Percentiles rank a stretch among this genome's conserved stretches.
phyloP scores from a whole-genome alignment of 2,329 filamentous ascomycete species.

The Xylaria sp. region DNA sequence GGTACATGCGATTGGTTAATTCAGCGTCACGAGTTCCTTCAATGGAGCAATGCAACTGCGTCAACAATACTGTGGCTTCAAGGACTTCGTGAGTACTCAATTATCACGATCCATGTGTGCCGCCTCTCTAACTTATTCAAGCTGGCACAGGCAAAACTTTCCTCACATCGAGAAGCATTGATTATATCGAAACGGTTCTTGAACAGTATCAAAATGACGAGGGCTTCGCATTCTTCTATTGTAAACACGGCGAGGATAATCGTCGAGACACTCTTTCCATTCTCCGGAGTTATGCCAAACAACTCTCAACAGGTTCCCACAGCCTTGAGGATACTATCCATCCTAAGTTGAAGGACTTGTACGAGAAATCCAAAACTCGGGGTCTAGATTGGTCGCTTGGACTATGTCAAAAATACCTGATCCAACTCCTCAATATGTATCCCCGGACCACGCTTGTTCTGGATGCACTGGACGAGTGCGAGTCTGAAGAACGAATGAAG shows the following conservation, averaged over 20 bases:
- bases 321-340: neutral
- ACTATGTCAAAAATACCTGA: conserved; percentile 5
- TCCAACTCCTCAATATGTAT: conserved; percentile 4
- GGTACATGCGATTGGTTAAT: conserved; percentile 13
- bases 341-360: neutral
- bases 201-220: conserved; percentile 4
- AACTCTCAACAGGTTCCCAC: conserved; percentile 8
- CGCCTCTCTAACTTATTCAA: conserved; percentile 1
- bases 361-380: neutral
- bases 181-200: conserved; percentile 1
- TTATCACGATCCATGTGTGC: neutral
- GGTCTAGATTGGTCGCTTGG: conserved; percentile 10
- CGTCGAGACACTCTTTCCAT: conserved; percentile 8
- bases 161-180: conserved; percentile 9
- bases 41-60: conserved; percentile 11
- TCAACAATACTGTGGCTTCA: conserved; percentile 12
- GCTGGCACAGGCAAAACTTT: conserved; percentile 14
- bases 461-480: conserved; percentile 11
- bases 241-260: conserved; percentile 13
- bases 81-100: conserved; percentile 8
- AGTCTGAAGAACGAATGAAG: neutral
- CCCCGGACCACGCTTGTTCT: conserved; percentile 6
- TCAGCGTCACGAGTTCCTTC: conserved; percentile 1
- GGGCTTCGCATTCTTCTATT: conserved; percentile 16
- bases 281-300: conserved; percentile 13